Evolutionary conservation across 306 rosid genomes (phyloP).

Genomic region (Betula pendula): DNA sequence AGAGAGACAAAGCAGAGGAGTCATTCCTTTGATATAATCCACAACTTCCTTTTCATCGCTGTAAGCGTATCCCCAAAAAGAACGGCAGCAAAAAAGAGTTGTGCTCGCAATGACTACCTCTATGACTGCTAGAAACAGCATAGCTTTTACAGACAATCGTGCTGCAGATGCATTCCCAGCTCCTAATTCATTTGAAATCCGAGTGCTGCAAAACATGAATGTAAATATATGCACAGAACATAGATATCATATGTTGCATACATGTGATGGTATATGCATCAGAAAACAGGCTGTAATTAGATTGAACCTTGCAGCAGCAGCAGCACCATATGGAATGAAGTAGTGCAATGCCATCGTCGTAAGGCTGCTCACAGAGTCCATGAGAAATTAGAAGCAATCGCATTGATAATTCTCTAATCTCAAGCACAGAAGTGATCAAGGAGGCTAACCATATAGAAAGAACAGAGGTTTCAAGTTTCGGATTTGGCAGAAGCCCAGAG

Average conservation of each 20-base stretch:
- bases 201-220: constrained; percentile 39
- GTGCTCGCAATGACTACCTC: constrained; percentile 43
- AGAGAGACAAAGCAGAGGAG: constrained; percentile 49
- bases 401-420: not conserved
- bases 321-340: constrained; percentile 52
- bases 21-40: constrained; percentile 41
- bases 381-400: constrained; percentile 11
- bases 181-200: constrained; percentile 69
- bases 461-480: constrained; percentile 61
- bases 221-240: no score
- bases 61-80: constrained; percentile 54
- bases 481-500: constrained; percentile 59
- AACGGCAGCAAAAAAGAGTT: constrained; percentile 32
- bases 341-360: constrained; percentile 49
- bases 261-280: not conserved
- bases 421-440: not conserved
- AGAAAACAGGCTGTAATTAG: not conserved
- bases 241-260: no score
- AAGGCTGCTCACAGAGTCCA: constrained; percentile 42
- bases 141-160: constrained; percentile 35
- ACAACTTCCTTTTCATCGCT: constrained; percentile 53
- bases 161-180: constrained; percentile 59
- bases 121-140: constrained; percentile 33
- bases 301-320: constrained; percentile 63
- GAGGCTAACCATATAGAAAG: constrained; percentile 55